Percentiles rank a stretch among this genome's conserved stretches.
phyloP scores from a whole-genome alignment of 1,284 basidiomycete species.

The Laetiporus sulphureus region DNA sequence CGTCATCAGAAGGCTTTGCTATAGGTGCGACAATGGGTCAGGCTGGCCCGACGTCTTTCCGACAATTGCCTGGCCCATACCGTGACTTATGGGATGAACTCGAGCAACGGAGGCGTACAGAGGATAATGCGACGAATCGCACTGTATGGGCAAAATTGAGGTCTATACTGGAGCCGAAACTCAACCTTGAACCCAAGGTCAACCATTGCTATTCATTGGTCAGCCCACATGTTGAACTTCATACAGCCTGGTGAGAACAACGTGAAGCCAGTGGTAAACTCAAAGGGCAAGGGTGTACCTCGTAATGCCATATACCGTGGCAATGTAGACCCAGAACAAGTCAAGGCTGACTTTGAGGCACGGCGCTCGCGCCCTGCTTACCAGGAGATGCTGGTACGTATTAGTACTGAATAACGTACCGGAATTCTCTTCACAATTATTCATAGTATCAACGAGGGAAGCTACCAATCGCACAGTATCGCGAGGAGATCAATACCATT shows the following conservation, averaged over 20 bases:
- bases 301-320: slow-evolving; percentile 9
- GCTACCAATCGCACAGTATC: slow-evolving; percentile 87
- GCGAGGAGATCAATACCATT: slow-evolving; percentile 67
- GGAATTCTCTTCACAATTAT: not conserved
- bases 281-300: too few species aligned
- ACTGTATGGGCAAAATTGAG: slow-evolving; percentile 67
- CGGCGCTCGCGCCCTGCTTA: slow-evolving; percentile 64
- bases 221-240: too few species aligned
- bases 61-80: slow-evolving; percentile 75
- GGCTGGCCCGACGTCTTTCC: slow-evolving; percentile 52
- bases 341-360: slow-evolving; percentile 53
- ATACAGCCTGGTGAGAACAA: too few species aligned
- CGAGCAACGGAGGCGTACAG: slow-evolving; percentile 55
- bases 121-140: slow-evolving; percentile 64
- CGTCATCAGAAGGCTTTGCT: slow-evolving; percentile 56
- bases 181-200: slow-evolving; percentile 39
- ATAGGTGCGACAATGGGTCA: slow-evolving; percentile 35
- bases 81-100: slow-evolving; percentile 94
- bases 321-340: slow-evolving; percentile 36
- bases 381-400: slow-evolving; percentile 81
- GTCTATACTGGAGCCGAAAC: slow-evolving; percentile 52
- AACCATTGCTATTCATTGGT: not conserved
- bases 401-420: not conserved
- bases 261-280: too few species aligned
- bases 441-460: slow-evolving; percentile 59